phyloP scores from a whole-genome alignment of 2,329 filamentous ascomycete genomes.

The Pseudogymnoascus sp. region DNA sequence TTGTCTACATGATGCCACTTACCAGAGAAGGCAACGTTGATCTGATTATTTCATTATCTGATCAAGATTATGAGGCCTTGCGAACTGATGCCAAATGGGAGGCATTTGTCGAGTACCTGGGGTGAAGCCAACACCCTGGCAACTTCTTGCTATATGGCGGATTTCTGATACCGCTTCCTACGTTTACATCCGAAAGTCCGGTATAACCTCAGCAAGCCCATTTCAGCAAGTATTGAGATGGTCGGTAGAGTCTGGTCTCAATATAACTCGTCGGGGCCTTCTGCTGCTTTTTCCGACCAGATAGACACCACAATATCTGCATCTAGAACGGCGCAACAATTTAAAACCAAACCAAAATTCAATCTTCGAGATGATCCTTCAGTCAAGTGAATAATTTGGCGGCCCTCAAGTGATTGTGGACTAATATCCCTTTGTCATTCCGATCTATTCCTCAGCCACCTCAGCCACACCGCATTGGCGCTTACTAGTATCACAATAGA shows the following conservation, averaged over 20 bases:
- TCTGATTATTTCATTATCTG: background rate
- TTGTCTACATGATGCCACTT: conserved; percentile 3
- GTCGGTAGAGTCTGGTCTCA: background rate
- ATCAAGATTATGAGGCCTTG: background rate
- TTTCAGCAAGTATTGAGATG: background rate
- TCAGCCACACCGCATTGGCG: background rate
- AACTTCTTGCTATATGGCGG: background rate
- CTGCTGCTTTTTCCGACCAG: background rate
- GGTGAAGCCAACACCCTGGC: background rate
- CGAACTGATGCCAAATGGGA: background rate
- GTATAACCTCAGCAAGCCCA: background rate
- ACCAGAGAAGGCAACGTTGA: background rate
- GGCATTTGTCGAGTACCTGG: background rate
- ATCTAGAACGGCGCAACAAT: background rate
- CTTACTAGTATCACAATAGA: background rate
- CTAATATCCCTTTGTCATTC: background rate
- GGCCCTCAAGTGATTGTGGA: background rate
- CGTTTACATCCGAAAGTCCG: background rate
- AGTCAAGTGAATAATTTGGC: background rate
- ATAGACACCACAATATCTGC: background rate
- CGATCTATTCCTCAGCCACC: background rate
- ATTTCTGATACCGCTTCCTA: background rate
- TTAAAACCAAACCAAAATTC: background rate
- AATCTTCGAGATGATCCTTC: background rate
- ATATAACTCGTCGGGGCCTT: background rate